Conservation (phyloP, 2,329 filamentous ascomycete species). For the Nemania diffusa region DNA sequence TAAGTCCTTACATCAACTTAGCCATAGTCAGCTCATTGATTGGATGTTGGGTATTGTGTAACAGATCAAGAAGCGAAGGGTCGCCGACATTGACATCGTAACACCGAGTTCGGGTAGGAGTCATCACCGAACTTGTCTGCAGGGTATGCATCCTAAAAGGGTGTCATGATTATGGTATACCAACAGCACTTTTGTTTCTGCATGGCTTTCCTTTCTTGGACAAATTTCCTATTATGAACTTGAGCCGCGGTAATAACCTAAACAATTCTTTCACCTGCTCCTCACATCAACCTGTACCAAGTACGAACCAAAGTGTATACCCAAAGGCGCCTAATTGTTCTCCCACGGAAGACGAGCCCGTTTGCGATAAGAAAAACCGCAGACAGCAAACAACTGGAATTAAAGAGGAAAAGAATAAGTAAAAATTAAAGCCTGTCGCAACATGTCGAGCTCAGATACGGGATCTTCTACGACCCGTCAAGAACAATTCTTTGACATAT, state of each 20-base stretch:
- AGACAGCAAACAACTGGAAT: background rate
- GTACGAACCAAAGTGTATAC: background rate
- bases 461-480: constrained; percentile 39
- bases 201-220: no score
- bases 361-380: background rate
- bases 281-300: no score
- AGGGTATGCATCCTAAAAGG: background rate
- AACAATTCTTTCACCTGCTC: no score
- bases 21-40: no score
- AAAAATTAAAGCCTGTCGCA: background rate
- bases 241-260: no score
- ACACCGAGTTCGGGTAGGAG: constrained; percentile 7
- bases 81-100: constrained; percentile 3
- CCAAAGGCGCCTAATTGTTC: background rate
- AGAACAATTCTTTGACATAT: constrained; percentile 33
- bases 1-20: background rate
- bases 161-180: background rate
- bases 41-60: no score
- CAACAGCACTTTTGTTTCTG: no score
- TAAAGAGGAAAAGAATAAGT: background rate
- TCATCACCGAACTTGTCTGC: background rate
- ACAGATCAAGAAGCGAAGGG: no score
- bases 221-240: no score
- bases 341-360: background rate
- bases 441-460: constrained; percentile 41